Conservation (phyloP, 768 basidiomycete genomes). For the Paxillus involutus region DNA sequence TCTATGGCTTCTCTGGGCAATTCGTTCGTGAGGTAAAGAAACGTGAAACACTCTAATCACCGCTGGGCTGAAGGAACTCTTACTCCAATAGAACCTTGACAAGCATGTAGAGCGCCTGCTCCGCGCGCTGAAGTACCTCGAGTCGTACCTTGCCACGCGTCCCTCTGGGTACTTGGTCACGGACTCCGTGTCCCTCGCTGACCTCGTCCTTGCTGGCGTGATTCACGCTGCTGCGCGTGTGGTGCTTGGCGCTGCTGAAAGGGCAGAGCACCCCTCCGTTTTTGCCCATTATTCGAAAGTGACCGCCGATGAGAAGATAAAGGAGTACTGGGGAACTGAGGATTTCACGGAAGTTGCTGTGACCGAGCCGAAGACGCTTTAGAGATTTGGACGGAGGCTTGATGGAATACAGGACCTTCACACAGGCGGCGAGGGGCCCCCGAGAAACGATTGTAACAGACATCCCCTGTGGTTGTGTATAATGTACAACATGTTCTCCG, state of each 20-base stretch:
- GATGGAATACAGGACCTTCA: no score
- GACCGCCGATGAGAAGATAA: slow-evolving; percentile 10
- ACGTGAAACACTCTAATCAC: no score
- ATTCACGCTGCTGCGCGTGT: neutral
- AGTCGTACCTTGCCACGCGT: slow-evolving; percentile 8
- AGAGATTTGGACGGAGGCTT: no score
- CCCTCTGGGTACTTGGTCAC: slow-evolving; percentile 15
- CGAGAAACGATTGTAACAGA: no score
- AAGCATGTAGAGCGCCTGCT: neutral
- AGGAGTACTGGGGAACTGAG: slow-evolving; percentile 7
- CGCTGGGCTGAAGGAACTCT: no score
- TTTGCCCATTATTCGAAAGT: slow-evolving; percentile 19
- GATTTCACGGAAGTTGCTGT: slow-evolving; percentile 3
- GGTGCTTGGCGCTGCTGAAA: slow-evolving; percentile 8
- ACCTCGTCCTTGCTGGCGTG: slow-evolving; percentile 10
- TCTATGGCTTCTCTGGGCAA: neutral
- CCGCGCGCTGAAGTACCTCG: slow-evolving; percentile 11
- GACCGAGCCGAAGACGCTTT: neutral
- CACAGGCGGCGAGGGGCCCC: no score
- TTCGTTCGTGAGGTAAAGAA: slow-evolving; percentile 13
- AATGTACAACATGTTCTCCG: no score
- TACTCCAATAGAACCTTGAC: neutral
- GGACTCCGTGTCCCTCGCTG: slow-evolving; percentile 17
- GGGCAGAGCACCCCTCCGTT: slow-evolving; percentile 10
- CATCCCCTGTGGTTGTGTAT: no score